Percentiles rank a stretch among this genome's conserved stretches.
phyloP scores from a whole-genome alignment of 2,329 filamentous ascomycete genomes.

The Colletotrichum sp. region DNA sequence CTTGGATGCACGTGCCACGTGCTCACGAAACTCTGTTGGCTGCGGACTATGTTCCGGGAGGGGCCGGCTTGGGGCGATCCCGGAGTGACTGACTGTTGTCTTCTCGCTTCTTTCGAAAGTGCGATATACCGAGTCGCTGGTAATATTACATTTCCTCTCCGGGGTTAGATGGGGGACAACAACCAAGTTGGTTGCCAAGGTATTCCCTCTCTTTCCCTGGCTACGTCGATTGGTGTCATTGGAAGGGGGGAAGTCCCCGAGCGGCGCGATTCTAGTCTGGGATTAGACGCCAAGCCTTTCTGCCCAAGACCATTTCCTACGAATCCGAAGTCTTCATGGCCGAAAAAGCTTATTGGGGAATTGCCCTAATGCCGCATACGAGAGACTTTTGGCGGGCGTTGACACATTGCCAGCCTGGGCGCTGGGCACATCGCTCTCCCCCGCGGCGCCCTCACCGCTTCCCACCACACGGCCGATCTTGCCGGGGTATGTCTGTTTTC shows the following conservation, averaged over 20 bases:
- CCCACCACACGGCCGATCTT: neutral
- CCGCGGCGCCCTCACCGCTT: neutral
- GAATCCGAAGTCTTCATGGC: neutral
- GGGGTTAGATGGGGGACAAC: neutral
- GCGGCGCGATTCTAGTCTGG: neutral
- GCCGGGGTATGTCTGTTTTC: neutral
- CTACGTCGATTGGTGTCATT: neutral
- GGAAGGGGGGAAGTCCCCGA: neutral
- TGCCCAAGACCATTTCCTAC: neutral
- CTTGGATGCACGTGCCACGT: conserved; percentile 2
- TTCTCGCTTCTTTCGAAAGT: neutral
- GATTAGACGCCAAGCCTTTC: neutral
- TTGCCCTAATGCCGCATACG: neutral
- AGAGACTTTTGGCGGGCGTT: neutral
- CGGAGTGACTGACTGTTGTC: neutral
- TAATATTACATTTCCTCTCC: neutral
- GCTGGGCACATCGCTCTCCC: neutral
- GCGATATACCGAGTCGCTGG: neutral
- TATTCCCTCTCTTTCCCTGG: neutral
- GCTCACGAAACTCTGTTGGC: neutral
- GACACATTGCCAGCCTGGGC: neutral
- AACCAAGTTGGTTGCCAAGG: neutral
- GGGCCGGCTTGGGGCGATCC: neutral
- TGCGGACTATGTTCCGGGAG: neutral
- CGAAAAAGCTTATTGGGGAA: neutral